Conservation (phyloP, 177 flowering plant species). For the Vitis hybrid region DNA sequence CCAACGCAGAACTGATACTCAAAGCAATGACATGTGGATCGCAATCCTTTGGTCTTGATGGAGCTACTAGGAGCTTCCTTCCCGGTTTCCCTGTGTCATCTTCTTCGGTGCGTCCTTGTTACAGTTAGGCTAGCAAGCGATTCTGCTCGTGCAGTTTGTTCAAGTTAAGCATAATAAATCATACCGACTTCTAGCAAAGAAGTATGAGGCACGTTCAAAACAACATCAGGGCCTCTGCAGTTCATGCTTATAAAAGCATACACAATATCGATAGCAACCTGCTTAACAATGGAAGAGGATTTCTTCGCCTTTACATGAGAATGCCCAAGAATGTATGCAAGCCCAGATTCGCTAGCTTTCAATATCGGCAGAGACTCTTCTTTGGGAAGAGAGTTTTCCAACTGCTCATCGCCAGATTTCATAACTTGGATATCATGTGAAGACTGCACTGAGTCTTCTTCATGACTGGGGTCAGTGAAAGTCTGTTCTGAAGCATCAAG, state of each 20-base stretch:
- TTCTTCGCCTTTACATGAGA: slow-evolving; percentile 53
- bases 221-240: slow-evolving; percentile 54
- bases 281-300: slow-evolving; percentile 56
- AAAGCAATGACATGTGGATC: too few species aligned
- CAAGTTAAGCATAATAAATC: slow-evolving; percentile 57
- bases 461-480: slow-evolving; percentile 15
- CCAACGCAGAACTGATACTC: too few species aligned
- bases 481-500: slow-evolving; percentile 14
- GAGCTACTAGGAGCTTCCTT: not conserved
- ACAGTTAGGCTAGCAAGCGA: not conserved
- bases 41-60: not conserved
- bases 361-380: slow-evolving; percentile 45
- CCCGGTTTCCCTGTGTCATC: not conserved
- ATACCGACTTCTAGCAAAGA: slow-evolving; percentile 72
- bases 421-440: slow-evolving; percentile 15
- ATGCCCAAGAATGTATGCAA: slow-evolving; percentile 65
- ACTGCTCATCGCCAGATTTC: slow-evolving; percentile 11
- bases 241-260: slow-evolving; percentile 65
- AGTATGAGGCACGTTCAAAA: slow-evolving; percentile 57
- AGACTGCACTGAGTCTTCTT: slow-evolving; percentile 18
- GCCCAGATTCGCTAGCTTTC: slow-evolving; percentile 60
- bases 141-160: not conserved
- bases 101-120: not conserved
- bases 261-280: slow-evolving; percentile 44
- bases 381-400: slow-evolving; percentile 18